Conservation (phyloP, 2,329 filamentous ascomycete species). For the Emmonsiellopsis sp. region DNA sequence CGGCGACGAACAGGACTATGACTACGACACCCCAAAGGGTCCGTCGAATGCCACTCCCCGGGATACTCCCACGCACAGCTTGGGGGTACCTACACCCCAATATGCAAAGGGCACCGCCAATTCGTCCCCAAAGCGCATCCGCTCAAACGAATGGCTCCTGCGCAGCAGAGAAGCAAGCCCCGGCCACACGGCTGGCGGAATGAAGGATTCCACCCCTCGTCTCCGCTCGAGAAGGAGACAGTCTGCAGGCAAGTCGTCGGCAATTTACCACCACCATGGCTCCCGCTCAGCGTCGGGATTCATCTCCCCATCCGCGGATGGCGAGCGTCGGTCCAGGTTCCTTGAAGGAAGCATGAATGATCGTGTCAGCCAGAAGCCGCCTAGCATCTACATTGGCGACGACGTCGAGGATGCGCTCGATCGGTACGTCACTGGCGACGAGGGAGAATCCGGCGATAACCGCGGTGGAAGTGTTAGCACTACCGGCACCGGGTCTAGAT, state of each 20-base stretch:
- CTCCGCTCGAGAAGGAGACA: constrained; percentile 7
- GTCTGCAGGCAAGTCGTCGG: background rate
- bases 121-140: constrained; percentile 31
- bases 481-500: background rate
- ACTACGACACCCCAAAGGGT: constrained; percentile 1
- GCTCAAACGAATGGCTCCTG: constrained; percentile 39
- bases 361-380: constrained; percentile 61
- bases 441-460: background rate
- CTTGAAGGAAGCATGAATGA: constrained; percentile 82
- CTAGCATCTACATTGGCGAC: constrained; percentile 54
- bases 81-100: background rate
- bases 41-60: background rate
- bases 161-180: constrained; percentile 3
- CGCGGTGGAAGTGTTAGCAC: constrained; percentile 1
- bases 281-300: constrained; percentile 40
- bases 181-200: background rate
- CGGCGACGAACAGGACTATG: background rate
- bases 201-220: constrained; percentile 2
- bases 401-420: constrained; percentile 12
- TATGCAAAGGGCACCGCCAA: background rate
- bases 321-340: constrained; percentile 46
- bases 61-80: background rate
- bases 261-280: constrained; percentile 3
- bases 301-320: background rate
- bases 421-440: constrained; percentile 1